Percentiles rank a stretch among this genome's conserved stretches.
Conservation (phyloP, 495 filamentous ascomycete species). For the Evansstolkia leycettana region DNA sequence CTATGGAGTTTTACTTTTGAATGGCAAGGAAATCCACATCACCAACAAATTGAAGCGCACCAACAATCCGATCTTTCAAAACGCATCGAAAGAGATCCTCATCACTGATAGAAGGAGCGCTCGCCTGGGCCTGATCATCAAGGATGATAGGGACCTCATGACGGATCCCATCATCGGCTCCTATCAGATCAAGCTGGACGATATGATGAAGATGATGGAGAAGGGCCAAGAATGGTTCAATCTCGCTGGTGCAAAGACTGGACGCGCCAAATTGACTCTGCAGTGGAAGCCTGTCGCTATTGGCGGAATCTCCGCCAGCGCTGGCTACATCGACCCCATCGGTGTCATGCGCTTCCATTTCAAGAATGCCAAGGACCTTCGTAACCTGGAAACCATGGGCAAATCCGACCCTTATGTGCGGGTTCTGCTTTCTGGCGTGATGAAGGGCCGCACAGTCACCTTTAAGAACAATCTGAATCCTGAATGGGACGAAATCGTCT, state of each 20-base stretch:
- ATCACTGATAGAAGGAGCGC: constrained; percentile 86
- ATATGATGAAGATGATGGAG: constrained; percentile 80
- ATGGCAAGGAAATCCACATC: constrained; percentile 74
- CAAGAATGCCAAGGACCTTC: constrained; percentile 64
- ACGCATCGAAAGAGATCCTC: constrained; percentile 82
- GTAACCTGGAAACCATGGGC: constrained; percentile 89
- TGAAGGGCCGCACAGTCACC: constrained; percentile 84
- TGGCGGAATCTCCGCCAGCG: constrained; percentile 60
- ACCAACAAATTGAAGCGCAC: constrained; percentile 88
- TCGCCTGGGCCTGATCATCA: constrained; percentile 81
- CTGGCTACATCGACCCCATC: constrained; percentile 85
- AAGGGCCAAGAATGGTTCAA: constrained; percentile 97
- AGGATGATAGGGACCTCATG: constrained; percentile 79
- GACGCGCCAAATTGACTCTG: constrained; percentile 75
- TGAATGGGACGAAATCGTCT: constrained; percentile 91
- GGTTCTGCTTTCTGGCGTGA: constrained; percentile 76
- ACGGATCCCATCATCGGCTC: constrained; percentile 78
- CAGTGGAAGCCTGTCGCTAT: constrained; percentile 93
- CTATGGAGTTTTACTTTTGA: constrained; percentile 77
- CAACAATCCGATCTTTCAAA: constrained; percentile 89
- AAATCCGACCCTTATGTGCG: constrained; percentile 94
- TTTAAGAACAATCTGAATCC: constrained; percentile 94
- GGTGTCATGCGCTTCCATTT: constrained; percentile 94
- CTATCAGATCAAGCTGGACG: constrained; percentile 88
- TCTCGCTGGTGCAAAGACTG: constrained; percentile 66